These are phyloP conservation scores for Boletales sp. DNA, from an alignment of 768 basidiomycete genomes.

Conservation along the genomic window DNA sequence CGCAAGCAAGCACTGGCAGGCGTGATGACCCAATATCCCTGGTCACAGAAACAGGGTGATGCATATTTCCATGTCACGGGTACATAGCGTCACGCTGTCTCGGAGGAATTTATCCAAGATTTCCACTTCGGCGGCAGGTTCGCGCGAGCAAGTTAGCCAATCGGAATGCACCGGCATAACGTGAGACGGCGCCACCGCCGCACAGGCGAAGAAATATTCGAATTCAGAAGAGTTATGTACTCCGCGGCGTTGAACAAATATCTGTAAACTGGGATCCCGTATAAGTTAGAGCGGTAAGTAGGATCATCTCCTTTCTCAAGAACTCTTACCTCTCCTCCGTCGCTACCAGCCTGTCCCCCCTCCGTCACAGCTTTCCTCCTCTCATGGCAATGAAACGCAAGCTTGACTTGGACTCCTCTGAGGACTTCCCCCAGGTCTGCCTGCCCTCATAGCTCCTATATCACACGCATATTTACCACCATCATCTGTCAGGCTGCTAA, in stretches of 20 bases:
- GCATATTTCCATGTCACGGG: slow-evolving; percentile 15
- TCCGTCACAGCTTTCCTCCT: slow-evolving; percentile 8
- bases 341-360: slow-evolving; percentile 1
- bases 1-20: slow-evolving; percentile 6
- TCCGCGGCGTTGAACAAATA: slow-evolving; percentile 28
- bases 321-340: slow-evolving; percentile 10
- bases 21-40: slow-evolving; percentile 14
- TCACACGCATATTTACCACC: slow-evolving; percentile 16
- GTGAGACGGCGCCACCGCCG: slow-evolving; percentile 6
- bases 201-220: slow-evolving; percentile 13
- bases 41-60: slow-evolving; percentile 14
- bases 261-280: slow-evolving; percentile 19
- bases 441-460: slow-evolving; percentile 13
- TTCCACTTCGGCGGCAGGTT: slow-evolving; percentile 2
- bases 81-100: slow-evolving; percentile 7
- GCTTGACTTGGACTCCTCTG: slow-evolving; percentile 55
- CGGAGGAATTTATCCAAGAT: slow-evolving; percentile 5
- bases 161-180: slow-evolving; percentile 23
- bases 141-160: slow-evolving; percentile 18
- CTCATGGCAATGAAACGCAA: slow-evolving; percentile 77
- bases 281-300: slow-evolving; percentile 31
- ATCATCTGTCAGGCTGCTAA: slow-evolving; percentile 47
- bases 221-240: slow-evolving; percentile 14
- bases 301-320: slow-evolving; percentile 23
- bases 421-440: slow-evolving; percentile 46